These are phyloP conservation scores for Septoria linicola DNA, from an alignment of 2,329 filamentous ascomycete species.

Conservation along the genomic window DNA sequence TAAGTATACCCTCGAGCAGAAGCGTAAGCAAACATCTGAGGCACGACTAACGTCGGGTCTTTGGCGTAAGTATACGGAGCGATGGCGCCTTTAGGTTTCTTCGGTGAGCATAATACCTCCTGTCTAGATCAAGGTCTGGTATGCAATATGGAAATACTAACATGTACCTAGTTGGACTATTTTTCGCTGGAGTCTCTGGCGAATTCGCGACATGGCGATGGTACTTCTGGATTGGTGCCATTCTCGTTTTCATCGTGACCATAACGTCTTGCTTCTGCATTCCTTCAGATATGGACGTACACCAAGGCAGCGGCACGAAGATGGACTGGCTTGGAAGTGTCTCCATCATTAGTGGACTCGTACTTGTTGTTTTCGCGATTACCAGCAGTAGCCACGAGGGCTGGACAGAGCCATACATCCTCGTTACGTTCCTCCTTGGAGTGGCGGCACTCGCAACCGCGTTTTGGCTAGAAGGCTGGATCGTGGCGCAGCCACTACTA, in stretches of 20 bases:
- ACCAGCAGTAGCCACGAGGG: constrained; percentile 68
- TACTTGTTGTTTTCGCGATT: constrained; percentile 71
- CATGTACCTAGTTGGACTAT: constrained; percentile 53
- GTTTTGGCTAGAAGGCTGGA: constrained; percentile 71
- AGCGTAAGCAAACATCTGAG: too few relatives aligned
- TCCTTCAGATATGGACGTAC: constrained; percentile 48
- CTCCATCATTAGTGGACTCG: constrained; percentile 63
- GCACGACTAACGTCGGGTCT: too few relatives aligned
- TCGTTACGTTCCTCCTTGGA: constrained; percentile 63
- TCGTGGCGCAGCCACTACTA: constrained; percentile 66
- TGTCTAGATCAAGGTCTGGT: too few relatives aligned
- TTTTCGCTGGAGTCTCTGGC: constrained; percentile 61
- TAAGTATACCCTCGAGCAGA: too few relatives aligned
- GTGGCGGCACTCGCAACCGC: constrained; percentile 58
- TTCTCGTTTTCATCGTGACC: constrained; percentile 50
- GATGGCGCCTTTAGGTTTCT: constrained; percentile 57
- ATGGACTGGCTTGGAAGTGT: constrained; percentile 70
- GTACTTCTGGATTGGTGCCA: constrained; percentile 67
- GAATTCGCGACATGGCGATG: constrained; percentile 60
- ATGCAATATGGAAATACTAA: too few relatives aligned
- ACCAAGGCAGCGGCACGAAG: constrained; percentile 42
- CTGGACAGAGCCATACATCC: constrained; percentile 74
- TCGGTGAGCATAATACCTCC: constrained; percentile 38
- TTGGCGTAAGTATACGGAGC: constrained; percentile 53
- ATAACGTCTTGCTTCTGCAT: constrained; percentile 50